Base-by-base conservation (phyloP, 257 asterid species). In the Penstemon davidsonii region DNA sequence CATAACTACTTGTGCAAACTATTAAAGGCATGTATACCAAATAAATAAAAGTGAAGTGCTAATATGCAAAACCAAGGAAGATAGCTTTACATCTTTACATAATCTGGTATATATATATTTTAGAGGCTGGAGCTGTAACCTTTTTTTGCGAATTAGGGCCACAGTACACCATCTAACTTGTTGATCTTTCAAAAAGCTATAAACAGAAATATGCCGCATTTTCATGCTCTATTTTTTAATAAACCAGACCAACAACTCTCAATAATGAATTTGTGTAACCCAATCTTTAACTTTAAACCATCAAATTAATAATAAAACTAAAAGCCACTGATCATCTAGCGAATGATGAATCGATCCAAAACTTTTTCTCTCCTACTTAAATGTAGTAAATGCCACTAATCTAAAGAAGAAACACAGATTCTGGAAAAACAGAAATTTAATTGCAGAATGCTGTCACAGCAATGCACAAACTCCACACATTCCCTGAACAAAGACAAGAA, bases 131-230 rank as follows among this genome's bases (percentile, higher is more conserved):
- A 19, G 8, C 44, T 5, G 19, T 7, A 11, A 40, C 46, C 62
- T 12, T 6, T 0, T 15, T 52, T 50, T 42, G 40, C 43, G 68
- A 64, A 74, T n/a, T 64, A 25, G 41, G 43, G 33, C 62, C 43
- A 61, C 6, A 62, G 47, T 19, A n/a, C 43, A 7, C 63, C 68
- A 52, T 18, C 7, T 43, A 55, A 25, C 41, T 10, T 55, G 11
- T 46, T 18, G 55, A 45, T 41, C 44, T 9, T 44, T 49, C 61
- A 50, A 64, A 43, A n/a, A 42, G 7, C 52, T 42, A 19, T n/a
- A 46, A 45, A 69, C 41, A 38, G 39, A 58, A 69, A 56, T 56
- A 10, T 33, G 37, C 10, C 50, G 40, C 51, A 49, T 42, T n/a
- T 41, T n/a, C 37, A 42, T 57, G 36, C 44, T 36, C 8, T 36